Evolutionary conservation across 805 yeast species (phyloP), one percentile per base, ranked within the genome.

Genomic region (Maudiozyma pseudohumilis): DNA sequence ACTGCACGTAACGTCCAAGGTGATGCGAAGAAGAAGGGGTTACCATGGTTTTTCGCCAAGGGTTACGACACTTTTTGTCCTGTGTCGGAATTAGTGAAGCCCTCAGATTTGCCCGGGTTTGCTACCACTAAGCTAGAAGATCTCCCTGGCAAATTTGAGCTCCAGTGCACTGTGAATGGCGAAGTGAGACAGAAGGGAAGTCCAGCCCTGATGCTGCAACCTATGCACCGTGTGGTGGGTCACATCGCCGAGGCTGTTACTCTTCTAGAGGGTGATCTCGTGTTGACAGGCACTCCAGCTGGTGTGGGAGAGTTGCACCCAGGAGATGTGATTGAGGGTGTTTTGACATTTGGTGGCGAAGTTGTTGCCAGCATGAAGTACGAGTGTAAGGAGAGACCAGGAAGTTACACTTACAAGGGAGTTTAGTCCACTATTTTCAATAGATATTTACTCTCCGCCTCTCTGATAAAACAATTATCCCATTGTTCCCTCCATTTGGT

Each of bases 41-140:
- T 89, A 37, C 98, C 99, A 4, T 92, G 99, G 99, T 64, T 89
- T 4, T 85, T 87, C 46, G 95, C 92, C 25, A 92, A 92, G 57
- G 98, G 98, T 0, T 89, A 87, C 59, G 99, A 92, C 55, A 89
- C 98, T 0, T 92, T 92, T 60, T 69, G 84, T 56, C 99, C 99
- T 2, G 56, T 92, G n/a, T 80, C 94, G 6, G 60, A 65, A 16
- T 74, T 77, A 46, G 79, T 92, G 38, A 74, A 88, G 8, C 80
- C 82, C 51, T 58, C 56, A 0, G 56, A 67, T 43, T 75, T 92
- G 39, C 70, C 22, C 7, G 34, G 26, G 6, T 18, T 25, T 77
- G 5, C 83, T 81, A 50, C 69, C 69, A 41, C 67, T 80, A 52
- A 62, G 66, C 38, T 40, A 32, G 32, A 36, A 27, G n/a, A 43